These are phyloP conservation scores for Xylariaceae sp. DNA, from an alignment of 2,329 filamentous ascomycete genomes.

Conservation along the genomic window DNA sequence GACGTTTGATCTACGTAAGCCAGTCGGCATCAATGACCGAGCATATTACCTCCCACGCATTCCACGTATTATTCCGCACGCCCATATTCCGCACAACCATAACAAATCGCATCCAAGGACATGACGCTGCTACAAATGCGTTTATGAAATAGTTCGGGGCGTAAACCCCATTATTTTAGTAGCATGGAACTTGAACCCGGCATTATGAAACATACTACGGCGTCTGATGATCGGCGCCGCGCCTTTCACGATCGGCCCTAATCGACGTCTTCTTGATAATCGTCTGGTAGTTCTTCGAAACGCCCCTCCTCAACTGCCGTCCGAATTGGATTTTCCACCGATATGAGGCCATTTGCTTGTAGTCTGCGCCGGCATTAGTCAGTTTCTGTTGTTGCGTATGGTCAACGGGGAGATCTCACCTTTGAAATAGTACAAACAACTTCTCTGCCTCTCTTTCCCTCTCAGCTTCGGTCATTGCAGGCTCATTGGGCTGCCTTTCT, in stretches of 20 bases:
- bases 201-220: neutral
- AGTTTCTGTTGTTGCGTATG: neutral
- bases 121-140: neutral
- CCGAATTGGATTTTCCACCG: constrained; percentile 64
- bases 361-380: constrained; percentile 26
- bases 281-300: constrained; percentile 53
- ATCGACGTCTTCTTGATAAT: constrained; percentile 30
- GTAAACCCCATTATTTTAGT: neutral
- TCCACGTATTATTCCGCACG: too few species aligned
- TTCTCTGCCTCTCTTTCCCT: constrained; percentile 88
- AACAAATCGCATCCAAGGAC: neutral
- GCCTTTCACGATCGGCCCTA: constrained; percentile 3
- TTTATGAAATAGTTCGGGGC: neutral
- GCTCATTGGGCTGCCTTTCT: constrained; percentile 54
- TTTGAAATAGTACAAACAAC: constrained; percentile 85
- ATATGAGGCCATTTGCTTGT: constrained; percentile 50
- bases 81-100: too few species aligned
- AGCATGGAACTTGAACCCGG: neutral
- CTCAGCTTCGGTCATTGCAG: constrained; percentile 84
- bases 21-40: neutral
- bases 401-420: constrained; percentile 42
- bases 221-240: neutral
- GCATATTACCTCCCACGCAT: neutral
- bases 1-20: neutral
- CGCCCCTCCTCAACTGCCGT: constrained; percentile 58